Base-by-base conservation (phyloP, 1,284 basidiomycete genomes). In the Melampsora larici-populina region DNA sequence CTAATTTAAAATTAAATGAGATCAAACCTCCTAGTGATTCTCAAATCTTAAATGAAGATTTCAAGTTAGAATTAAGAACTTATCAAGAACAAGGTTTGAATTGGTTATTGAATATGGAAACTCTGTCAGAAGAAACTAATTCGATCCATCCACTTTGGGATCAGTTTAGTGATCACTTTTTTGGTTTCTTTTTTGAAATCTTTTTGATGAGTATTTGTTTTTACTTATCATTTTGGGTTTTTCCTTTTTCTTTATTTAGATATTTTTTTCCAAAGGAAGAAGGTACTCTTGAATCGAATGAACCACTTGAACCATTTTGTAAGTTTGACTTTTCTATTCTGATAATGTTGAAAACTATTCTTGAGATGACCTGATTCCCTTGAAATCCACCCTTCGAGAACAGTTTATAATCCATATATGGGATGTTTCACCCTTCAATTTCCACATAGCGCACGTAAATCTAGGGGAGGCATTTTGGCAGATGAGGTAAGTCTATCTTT, bases 51-150 rank as follows among this genome's bases (percentile, higher is more conserved):
- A 66, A 70, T 0, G 86, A 89, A 2, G 89, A 90, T 0, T 99
- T 99, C 84, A 86, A 89, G 0, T 87, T 97, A 67, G 90, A 87
- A 0, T 85, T 98, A 36, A 89, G 94, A 64, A 82, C 84, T 0
- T 99, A 99, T 84, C 96, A 98, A 82, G 97, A 94, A 82, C 95
- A 99, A 84, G 95, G 94, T 1, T 86, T 98, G 80, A 92, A 92
- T 58, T 99, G 96, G 95, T 95, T 98, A 94, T 87, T 89, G 80
- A 92, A 90, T 0, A 88, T 95, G 80, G 96, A 97, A 85, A 86
- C 86, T 79, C 88, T 90, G 70, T 90, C 90, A 24, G 88, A 92
- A 68, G 89, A 92, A 80, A 87, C 86, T 8, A 90, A 91, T 1
- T 79, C 81, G 21, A 90, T 98, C 86, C 93, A 99, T 85, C 96